These are phyloP conservation scores for Epichloe typhina DNA, from an alignment of 2,329 filamentous ascomycete genomes.

Conservation along the genomic window DNA sequence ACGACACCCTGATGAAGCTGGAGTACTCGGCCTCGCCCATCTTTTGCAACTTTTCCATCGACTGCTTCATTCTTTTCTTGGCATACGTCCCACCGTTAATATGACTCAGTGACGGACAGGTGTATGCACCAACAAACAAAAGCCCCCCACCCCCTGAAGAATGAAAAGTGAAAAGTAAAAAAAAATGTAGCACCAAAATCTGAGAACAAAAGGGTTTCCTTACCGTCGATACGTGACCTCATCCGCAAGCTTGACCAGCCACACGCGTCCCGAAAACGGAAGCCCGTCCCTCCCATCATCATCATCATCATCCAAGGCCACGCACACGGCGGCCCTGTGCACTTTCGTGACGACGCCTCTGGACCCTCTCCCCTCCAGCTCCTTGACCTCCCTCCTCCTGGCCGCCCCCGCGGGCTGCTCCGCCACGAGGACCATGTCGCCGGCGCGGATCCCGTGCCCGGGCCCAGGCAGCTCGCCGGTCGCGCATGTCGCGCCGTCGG, in stretches of 20 bases:
- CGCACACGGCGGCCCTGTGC: constrained; percentile 41
- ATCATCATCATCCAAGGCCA: constrained; percentile 62
- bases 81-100: not conserved
- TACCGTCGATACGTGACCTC: constrained; percentile 52
- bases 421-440: constrained; percentile 64
- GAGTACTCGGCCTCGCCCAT: constrained; percentile 47
- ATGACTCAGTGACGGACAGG: too few relatives aligned
- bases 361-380: constrained; percentile 53
- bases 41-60: constrained; percentile 45
- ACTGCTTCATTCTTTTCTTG: constrained; percentile 42
- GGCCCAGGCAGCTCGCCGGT: constrained; percentile 47
- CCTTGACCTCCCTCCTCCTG: constrained; percentile 59
- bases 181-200: not conserved
- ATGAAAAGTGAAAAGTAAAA: not conserved
- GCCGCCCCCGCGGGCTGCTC: constrained; percentile 63
- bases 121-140: not conserved
- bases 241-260: constrained; percentile 55
- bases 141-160: not conserved
- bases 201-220: constrained; percentile 1
- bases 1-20: constrained; percentile 46
- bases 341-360: constrained; percentile 60
- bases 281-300: constrained; percentile 47
- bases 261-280: constrained; percentile 35
- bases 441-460: constrained; percentile 62
- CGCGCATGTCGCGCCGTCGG: constrained; percentile 54